These are phyloP conservation scores for Chaetomium sp. DNA, from an alignment of 2,329 filamentous ascomycete genomes.

Conservation along the genomic window DNA sequence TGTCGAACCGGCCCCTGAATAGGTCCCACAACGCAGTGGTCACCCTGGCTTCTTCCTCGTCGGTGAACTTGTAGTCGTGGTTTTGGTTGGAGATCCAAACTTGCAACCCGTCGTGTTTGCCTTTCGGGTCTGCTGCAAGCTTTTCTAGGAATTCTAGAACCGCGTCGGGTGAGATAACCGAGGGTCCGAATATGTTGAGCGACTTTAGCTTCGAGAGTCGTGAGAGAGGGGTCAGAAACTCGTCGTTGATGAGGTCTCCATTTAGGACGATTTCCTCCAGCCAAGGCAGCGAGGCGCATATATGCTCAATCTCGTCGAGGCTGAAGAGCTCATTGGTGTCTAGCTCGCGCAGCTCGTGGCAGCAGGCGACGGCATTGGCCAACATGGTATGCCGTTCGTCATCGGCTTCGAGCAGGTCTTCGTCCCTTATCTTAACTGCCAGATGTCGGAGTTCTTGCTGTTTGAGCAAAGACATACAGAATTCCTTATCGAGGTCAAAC, in stretches of 20 bases:
- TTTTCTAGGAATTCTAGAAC: slow-evolving; percentile 48
- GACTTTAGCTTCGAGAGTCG: slow-evolving; percentile 51
- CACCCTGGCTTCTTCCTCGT: slow-evolving; percentile 36
- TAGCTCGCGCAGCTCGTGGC: slow-evolving; percentile 56
- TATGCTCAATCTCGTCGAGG: slow-evolving; percentile 50
- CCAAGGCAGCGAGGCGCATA: slow-evolving; percentile 49
- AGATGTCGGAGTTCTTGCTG: slow-evolving; percentile 50
- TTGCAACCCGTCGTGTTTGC: slow-evolving; percentile 38
- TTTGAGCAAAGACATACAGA: slow-evolving; percentile 54
- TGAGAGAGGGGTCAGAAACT: slow-evolving; percentile 43
- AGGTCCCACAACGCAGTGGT: slow-evolving; percentile 31
- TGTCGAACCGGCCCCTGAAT: slow-evolving; percentile 41
- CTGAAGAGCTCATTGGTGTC: slow-evolving; percentile 54
- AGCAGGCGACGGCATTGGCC: slow-evolving; percentile 48
- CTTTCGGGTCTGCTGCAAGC: slow-evolving; percentile 36
- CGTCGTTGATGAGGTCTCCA: slow-evolving; percentile 55
- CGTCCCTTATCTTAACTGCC: slow-evolving; percentile 31
- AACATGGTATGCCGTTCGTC: slow-evolving; percentile 42
- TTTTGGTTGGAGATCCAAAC: slow-evolving; percentile 42
- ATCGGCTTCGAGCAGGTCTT: slow-evolving; percentile 30
- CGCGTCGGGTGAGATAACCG: slow-evolving; percentile 55
- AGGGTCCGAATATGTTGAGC: slow-evolving; percentile 57
- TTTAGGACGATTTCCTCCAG: slow-evolving; percentile 61
- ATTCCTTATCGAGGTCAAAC: slow-evolving; percentile 51
- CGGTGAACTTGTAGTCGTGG: slow-evolving; percentile 34